Evolutionary conservation across 2,329 filamentous ascomycete genomes (phyloP), one percentile per base, ranked within the genome.

Genomic region (Diaporthe vaccinii): DNA sequence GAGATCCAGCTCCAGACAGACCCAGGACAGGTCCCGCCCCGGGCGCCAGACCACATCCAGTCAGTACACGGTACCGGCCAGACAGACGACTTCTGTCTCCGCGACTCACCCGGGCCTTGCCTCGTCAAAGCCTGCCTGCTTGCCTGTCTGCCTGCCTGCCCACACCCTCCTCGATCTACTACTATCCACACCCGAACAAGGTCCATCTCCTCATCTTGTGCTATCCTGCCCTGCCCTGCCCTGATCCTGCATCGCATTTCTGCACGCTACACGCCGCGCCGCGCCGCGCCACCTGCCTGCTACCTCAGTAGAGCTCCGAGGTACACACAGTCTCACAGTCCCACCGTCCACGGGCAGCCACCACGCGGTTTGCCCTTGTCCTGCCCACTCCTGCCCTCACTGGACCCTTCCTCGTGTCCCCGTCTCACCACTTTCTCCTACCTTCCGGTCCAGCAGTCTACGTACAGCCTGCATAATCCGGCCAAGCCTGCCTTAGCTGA

Each of bases 261-360:
- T 72, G 58, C 62, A 62, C 71, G 55, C 75, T 74, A 55, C 69
- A 73, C 69, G 68, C 67, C 73, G 71, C 39, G 39, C 58, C 58
- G 58, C 59, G 39, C 62, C 46, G 41, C 46, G 39, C 70, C 70
- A 51, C 57, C 53, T 61, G 58, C 34, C 65, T 34, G 22, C 34
- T 28, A 17, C 46, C 34, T 31, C 28, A 39, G 22, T n/a, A 39
- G 65, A 68, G 65, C 65, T 53, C 72, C 61, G 41, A 46, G 70
- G 69, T 72, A 72, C 73, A 70, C 49, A 72, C 46, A 31, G 46
- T 53, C 46, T 65, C 61, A 65, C 61, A 41, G 46, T 51, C 62
- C 61, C 49, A 53, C 46, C 31, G 31, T 67, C n/a, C 31, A 67
- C 31, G 28, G 39, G 44, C 62, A 46, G 62, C 62, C 44, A 67